Base-by-base conservation (phyloP, 1,284 basidiomycete genomes). In the Ganoderma boninense region DNA sequence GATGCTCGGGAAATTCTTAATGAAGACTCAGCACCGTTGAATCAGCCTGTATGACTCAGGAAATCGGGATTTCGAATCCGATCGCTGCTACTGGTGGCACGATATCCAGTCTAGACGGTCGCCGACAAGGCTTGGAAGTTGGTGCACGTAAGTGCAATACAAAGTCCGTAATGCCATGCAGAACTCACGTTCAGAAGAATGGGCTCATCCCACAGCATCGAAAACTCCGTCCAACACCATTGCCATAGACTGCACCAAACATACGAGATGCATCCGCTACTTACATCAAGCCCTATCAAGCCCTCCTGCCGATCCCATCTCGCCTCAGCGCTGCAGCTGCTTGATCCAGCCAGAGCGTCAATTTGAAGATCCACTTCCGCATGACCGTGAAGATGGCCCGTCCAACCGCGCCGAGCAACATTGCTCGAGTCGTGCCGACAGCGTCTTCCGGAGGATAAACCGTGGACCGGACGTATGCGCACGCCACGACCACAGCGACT, bases 401-500 rank as follows among this genome's bases (percentile, higher is more conserved):
- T 43, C 32, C 62, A 40, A 44, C 29, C 29, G 32, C 54, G 32
- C 54, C 62, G 8, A 68, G 23, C 61, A 64, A 35, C 6, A 43
- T 62, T 32, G 62, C 67, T n/a, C 60, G 62, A n/a, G 63, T 23
- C 42, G 54, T 42, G 62, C 52, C 62, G 18, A 64, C 11, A 10
- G 49, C 62, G 18, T n/a, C 8, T 62, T 68, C 44, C 29, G 23
- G 18, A n/a, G 14, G 18, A 38, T 40, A 2, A 5, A 10, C 13
- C 56, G 29, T 10, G 3, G 16, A n/a, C 54, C 44, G 56, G 13
- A 64, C 60, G 62, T 42, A 46, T 4, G 62, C 42, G 11, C 67
- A 43, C 32, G 13, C 43, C 32, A 64, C 54, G 59, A 32, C 56
- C 46, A 54, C 2, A 4, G 23, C 43, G 32, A 67, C 49, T 11